A percentile compares a stretch with the other conserved stretches of the same genome.
These are phyloP conservation scores for Torrubiella hemipterigena DNA, from an alignment of 2,329 filamentous ascomycete species.

Conservation along the genomic window DNA sequence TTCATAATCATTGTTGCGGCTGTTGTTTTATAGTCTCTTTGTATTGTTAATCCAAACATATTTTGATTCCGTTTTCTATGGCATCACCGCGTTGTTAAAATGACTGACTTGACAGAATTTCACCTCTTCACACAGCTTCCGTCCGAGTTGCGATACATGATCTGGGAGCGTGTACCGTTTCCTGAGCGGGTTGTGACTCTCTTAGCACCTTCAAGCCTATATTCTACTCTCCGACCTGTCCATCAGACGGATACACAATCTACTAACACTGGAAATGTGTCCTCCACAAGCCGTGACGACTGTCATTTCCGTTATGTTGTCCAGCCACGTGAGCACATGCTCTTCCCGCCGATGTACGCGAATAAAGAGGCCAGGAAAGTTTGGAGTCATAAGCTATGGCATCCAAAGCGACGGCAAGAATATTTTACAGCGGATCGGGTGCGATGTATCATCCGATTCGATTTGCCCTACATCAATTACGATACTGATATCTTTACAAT, in stretches of 20 bases:
- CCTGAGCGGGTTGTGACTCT: background rate
- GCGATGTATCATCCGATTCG: constrained; percentile 2
- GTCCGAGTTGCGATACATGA: background rate
- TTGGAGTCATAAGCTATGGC: too few species aligned
- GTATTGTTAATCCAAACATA: background rate
- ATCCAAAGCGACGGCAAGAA: too few species aligned
- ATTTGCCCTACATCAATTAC: constrained; percentile 7
- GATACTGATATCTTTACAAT: constrained; percentile 7
- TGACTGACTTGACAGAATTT: background rate
- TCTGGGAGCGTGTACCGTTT: background rate
- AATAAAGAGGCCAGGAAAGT: constrained; percentile 4
- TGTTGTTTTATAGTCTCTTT: background rate
- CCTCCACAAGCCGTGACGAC: constrained; percentile 9
- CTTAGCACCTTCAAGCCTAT: too few species aligned
- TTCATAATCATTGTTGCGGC: too few species aligned
- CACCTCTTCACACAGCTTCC: background rate
- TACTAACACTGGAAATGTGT: background rate
- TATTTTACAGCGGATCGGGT: background rate
- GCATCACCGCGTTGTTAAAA: too few species aligned
- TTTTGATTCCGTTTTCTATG: background rate
- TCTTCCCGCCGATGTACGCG: constrained; percentile 6
- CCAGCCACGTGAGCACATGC: constrained; percentile 3
- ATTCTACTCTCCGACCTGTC: too few species aligned
- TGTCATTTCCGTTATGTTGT: constrained; percentile 7
- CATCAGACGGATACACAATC: background rate